These are phyloP conservation scores for Rhododendron ferrugineum DNA, from an alignment of 148 eudicot genomes.

Conservation along the genomic window DNA sequence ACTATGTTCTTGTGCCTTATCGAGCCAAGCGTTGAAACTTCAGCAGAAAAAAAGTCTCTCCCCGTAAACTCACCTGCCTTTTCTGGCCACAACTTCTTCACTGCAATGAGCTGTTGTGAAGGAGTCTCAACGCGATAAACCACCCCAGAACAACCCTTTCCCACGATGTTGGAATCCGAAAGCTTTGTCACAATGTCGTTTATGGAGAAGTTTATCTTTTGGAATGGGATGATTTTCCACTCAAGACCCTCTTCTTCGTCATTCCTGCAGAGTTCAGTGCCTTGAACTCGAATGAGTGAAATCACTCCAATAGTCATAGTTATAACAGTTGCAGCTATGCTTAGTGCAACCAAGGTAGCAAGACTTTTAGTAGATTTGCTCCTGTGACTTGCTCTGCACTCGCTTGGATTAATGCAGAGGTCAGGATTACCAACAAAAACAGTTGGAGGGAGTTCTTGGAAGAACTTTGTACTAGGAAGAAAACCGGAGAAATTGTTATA, in stretches of 20 bases:
- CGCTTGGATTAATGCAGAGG: constrained; percentile 22
- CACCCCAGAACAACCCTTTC: constrained; percentile 35
- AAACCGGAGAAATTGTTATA: constrained; percentile 32
- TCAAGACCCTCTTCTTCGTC: constrained; percentile 26
- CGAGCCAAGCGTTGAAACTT: constrained; percentile 29
- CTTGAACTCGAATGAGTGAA: constrained; percentile 10
- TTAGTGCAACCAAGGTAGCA: constrained; percentile 8
- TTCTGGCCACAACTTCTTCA: constrained; percentile 33
- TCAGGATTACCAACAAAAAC: constrained; percentile 23
- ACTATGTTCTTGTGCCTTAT: constrained; percentile 38
- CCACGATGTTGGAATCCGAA: constrained; percentile 29
- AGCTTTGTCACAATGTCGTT: constrained; percentile 27
- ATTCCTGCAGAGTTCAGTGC: background rate
- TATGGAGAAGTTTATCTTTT: constrained; percentile 32
- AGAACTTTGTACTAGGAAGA: constrained; percentile 32
- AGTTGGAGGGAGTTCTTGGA: constrained; percentile 22
- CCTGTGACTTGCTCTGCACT: constrained; percentile 7
- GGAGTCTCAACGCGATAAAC: constrained; percentile 39
- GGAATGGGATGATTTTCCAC: constrained; percentile 38
- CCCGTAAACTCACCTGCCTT: constrained; percentile 19
- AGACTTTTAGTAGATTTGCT: constrained; percentile 8
- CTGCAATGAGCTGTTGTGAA: constrained; percentile 20
- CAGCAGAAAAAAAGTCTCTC: constrained; percentile 36
- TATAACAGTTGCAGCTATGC: constrained; percentile 1
- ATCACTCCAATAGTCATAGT: constrained; percentile 10